Conservation (phyloP, 78 protist genomes). For the Dictyostelium brefeldianum region DNA sequence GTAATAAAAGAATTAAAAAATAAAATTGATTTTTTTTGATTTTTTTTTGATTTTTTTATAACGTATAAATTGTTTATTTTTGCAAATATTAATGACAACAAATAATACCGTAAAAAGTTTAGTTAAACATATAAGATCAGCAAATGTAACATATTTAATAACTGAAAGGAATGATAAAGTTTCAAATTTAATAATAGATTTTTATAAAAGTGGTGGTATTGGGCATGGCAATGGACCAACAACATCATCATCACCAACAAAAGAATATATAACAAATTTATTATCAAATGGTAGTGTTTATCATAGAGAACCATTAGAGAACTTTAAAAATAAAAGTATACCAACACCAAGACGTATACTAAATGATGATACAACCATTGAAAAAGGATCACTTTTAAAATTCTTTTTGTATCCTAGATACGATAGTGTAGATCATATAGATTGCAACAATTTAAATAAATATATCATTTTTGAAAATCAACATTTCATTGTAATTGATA, state of each 20-base stretch:
- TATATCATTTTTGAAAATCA: constrained; percentile 38
- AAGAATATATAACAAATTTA: not conserved
- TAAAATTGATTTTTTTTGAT: too few species aligned
- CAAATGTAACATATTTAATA: constrained; percentile 1
- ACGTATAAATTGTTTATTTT: too few species aligned
- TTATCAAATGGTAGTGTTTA: not conserved
- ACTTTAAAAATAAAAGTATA: not conserved
- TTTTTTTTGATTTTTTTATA: too few species aligned
- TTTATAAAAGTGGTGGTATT: not conserved
- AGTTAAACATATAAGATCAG: not conserved
- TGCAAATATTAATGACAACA: not conserved
- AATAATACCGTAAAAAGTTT: not conserved
- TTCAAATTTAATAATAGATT: not conserved
- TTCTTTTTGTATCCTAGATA: constrained; percentile 14
- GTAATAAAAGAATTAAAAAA: too few species aligned
- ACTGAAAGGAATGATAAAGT: not conserved
- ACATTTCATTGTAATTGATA: constrained; percentile 46
- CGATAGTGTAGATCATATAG: not conserved
- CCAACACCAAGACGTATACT: not conserved
- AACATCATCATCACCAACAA: not conserved
- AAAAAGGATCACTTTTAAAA: constrained; percentile 1
- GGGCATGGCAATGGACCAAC: too few species aligned
- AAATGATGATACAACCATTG: not conserved
- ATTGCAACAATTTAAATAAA: not conserved
- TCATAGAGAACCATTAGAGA: not conserved